Evolutionary conservation across 345 rosid species (phyloP), one percentile per base, ranked within the genome.

Genomic region (Eucalyptus dawsonii): DNA sequence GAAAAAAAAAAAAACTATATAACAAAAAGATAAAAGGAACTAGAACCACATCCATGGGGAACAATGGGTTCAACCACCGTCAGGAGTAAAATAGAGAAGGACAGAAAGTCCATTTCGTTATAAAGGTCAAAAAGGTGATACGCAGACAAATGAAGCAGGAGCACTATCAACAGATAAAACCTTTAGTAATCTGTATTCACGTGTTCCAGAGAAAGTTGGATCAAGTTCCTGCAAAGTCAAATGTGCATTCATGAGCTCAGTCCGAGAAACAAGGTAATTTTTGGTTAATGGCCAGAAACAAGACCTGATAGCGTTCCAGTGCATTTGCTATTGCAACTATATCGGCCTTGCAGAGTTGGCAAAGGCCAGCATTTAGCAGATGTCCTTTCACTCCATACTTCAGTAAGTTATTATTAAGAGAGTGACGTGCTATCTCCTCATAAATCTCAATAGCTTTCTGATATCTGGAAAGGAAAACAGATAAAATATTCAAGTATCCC

Each of bases 311-410:
- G 89, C 92, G 92, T 92, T 98, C 99, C 86, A 98, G 93, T 6
- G 99, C 99, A 92, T 97, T 98, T 31, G 93, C 93, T 88, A 98
- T 95, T 89, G 99, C 94, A 94, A 97, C 96, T 89, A 94, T 93
- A 91, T 98, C 99, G 7, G 95, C 97, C 93, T 96, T 96, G 95
- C 99, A 97, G 88, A 98, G 97, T 89, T 97, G 98, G 92, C 99
- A 97, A 91, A 98, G 89, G 90, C 99, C 99, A 89, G 99, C 99
- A 93, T 94, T 98, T 87, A 98, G 97, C 92, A 98, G 96, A 93
- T 98, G 99, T 40, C 99, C 99, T 92, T 97, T 97, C 89, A 95
- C 99, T 92, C 99, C 99, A 91, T 97, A 97, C 91, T 97, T 97
- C 65, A 98, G 98, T 93, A 98, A 93, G 95, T 96, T 95, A 87